Evolutionary conservation across 495 filamentous ascomycete species (phyloP).

Genomic region (Penicillium diatomitis): DNA sequence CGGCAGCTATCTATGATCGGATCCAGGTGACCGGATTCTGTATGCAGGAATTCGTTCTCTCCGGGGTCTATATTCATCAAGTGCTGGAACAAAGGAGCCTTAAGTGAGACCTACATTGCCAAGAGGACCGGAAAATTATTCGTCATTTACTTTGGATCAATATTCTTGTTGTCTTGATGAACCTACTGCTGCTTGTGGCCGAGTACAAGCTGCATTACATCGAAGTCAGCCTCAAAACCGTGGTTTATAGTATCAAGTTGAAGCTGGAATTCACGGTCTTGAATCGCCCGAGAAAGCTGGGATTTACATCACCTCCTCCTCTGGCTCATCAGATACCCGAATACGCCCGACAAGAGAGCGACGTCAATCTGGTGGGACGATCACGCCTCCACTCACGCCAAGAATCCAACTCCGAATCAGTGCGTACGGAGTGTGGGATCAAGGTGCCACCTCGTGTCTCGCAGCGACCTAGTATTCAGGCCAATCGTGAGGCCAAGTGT

Average conservation of each 20-base stretch:
- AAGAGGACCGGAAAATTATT: slow-evolving; percentile 27
- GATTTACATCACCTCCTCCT: too few relatives aligned
- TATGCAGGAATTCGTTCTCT: slow-evolving; percentile 48
- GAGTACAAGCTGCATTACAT: slow-evolving; percentile 39
- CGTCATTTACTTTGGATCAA: slow-evolving; percentile 46
- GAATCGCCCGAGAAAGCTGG: too few relatives aligned
- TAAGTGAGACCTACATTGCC: slow-evolving; percentile 12
- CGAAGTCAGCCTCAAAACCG: slow-evolving; percentile 40
- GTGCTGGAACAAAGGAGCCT: background rate
- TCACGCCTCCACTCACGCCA: too few relatives aligned
- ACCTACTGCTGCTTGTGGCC: slow-evolving; percentile 39
- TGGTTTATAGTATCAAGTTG: slow-evolving; percentile 51
- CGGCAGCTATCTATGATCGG: slow-evolving; percentile 39
- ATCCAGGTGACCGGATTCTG: slow-evolving; percentile 47
- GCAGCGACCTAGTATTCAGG: background rate
- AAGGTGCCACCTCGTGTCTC: background rate
- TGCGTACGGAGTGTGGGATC: background rate
- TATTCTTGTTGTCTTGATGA: slow-evolving; percentile 38
- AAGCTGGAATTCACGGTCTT: slow-evolving; percentile 54
- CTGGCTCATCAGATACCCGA: too few relatives aligned
- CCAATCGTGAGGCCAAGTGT: background rate
- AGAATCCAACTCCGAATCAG: background rate
- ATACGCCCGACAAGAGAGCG: too few relatives aligned
- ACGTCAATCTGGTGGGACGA: too few relatives aligned
- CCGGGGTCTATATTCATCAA: slow-evolving; percentile 40